phyloP scores from a whole-genome alignment of 352 stramenopile species.

The Phytophthora brassicae region DNA sequence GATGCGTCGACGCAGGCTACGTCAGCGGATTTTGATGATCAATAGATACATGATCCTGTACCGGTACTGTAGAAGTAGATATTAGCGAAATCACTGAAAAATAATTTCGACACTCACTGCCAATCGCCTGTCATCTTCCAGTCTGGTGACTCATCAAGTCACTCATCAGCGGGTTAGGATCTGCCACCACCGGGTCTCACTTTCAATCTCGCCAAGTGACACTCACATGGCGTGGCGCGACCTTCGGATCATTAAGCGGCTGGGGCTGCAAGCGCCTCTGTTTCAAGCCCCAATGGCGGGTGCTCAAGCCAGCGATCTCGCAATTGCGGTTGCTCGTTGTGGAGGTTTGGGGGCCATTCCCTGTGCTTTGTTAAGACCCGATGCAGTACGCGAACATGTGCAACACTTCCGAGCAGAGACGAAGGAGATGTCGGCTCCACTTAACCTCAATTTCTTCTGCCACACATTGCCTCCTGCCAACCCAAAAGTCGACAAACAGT shows the following conservation, averaged over 20 bases:
- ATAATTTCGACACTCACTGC: too few relatives aligned
- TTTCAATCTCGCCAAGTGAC: slow-evolving; percentile 5
- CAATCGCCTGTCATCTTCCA: too few relatives aligned
- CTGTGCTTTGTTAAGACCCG: slow-evolving; percentile 32
- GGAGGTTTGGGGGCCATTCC: slow-evolving; percentile 58
- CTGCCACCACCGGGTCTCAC: background rate
- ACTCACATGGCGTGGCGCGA: slow-evolving; percentile 34
- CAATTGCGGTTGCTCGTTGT: slow-evolving; percentile 29
- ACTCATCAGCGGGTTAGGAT: too few relatives aligned
- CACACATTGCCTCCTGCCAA: slow-evolving; percentile 24
- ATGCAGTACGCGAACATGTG: slow-evolving; percentile 28
- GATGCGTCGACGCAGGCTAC: slow-evolving; percentile 2
- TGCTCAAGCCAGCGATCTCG: slow-evolving; percentile 37
- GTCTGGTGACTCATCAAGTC: too few relatives aligned
- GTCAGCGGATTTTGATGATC: background rate
- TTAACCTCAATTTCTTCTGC: slow-evolving; percentile 76
- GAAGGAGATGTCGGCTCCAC: slow-evolving; percentile 30
- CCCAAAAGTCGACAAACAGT: slow-evolving; percentile 22
- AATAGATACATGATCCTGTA: too few relatives aligned
- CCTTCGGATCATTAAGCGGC: slow-evolving; percentile 22
- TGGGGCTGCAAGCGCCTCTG: slow-evolving; percentile 29
- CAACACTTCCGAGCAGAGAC: slow-evolving; percentile 35
- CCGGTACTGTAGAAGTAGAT: too few relatives aligned
- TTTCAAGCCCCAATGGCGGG: slow-evolving; percentile 62
- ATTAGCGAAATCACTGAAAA: too few relatives aligned